Conservation (phyloP, 345 rosid genomes). For the Conringia planisiliqua region DNA sequence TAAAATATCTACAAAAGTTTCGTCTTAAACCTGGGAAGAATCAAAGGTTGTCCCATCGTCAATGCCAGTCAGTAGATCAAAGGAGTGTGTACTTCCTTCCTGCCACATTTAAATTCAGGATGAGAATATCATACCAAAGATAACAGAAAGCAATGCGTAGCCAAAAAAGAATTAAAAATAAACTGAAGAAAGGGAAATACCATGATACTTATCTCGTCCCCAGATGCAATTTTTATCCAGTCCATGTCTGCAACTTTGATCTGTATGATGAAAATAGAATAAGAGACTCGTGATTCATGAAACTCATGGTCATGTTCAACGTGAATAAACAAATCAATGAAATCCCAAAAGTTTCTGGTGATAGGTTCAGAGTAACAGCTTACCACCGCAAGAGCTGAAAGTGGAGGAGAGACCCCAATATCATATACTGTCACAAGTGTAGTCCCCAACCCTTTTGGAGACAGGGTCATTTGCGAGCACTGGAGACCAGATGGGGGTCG, state of each 20-base stretch:
- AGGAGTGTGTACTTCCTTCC: constrained; percentile 64
- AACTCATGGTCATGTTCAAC: neutral
- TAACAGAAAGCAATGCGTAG: neutral
- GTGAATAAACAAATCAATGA: constrained; percentile 1
- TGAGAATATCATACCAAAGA: constrained; percentile 10
- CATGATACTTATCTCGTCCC: constrained; percentile 81
- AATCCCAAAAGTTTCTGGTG: neutral
- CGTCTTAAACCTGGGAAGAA: constrained; percentile 68
- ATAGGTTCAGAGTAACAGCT: constrained; percentile 8
- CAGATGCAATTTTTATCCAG: constrained; percentile 82
- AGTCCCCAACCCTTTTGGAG: constrained; percentile 82
- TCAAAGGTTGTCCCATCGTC: constrained; percentile 69
- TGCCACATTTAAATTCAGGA: constrained; percentile 37
- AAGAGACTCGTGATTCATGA: constrained; percentile 12
- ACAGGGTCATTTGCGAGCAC: constrained; percentile 66
- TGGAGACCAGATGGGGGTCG: constrained; percentile 65
- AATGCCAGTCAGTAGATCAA: constrained; percentile 67
- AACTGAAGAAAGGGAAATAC: constrained; percentile 37
- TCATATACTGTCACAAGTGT: constrained; percentile 73
- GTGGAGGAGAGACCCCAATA: constrained; percentile 75
- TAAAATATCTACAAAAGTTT: neutral
- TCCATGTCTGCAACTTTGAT: constrained; percentile 86
- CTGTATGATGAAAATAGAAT: constrained; percentile 43
- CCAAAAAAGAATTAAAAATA: neutral
- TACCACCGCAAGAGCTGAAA: constrained; percentile 74